Evolutionary conservation across 768 basidiomycete species (phyloP), one percentile per base, ranked within the genome.

Genomic region (Tricholomella constricta): DNA sequence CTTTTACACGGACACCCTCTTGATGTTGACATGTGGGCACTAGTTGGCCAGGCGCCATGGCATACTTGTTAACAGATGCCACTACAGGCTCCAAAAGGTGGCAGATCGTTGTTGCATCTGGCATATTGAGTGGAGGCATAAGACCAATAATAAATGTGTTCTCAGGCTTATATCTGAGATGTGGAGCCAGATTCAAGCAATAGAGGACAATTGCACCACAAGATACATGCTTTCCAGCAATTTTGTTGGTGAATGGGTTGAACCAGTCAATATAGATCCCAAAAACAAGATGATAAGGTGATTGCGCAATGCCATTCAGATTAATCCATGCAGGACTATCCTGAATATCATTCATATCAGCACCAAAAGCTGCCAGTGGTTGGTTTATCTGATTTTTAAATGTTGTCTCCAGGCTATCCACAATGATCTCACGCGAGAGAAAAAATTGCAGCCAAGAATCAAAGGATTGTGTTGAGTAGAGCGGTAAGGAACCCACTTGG

Each of bases 121-220:
- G 72, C 27, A 58, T 46, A 20, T 61, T 38, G 6, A 72, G 74
- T 72, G 72, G 57, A 31, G 45, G 74, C 11, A 65, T 71, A 1
- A 74, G 49, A 2, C 67, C 69, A 53, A 62, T 55, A 54, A 75
- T 20, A 47, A 66, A 70, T 1, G 62, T 57, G 56, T 75, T 73
- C 47, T 74, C 72, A 2, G 61, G 51, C 7, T 34, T 49, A 57
- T 66, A 69, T 0, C 62, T 57, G 3, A 71, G 35, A 11, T 64
- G 34, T 3, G 45, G 45, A 6, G 72, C 74, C 1, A 75, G 59
- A 11, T 31, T 31, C 29, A 31, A 31, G 29, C 29, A 31, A 31
- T 31, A 31, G 29, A 31, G 29, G 11, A 11, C 29, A 31, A 31
- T 31, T 31, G 29, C 11, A 31, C 29, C 29, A 31, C 29, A 31